These are phyloP conservation scores for Rubroboletus satanas DNA, from an alignment of 768 basidiomycete genomes.

Conservation along the genomic window DNA sequence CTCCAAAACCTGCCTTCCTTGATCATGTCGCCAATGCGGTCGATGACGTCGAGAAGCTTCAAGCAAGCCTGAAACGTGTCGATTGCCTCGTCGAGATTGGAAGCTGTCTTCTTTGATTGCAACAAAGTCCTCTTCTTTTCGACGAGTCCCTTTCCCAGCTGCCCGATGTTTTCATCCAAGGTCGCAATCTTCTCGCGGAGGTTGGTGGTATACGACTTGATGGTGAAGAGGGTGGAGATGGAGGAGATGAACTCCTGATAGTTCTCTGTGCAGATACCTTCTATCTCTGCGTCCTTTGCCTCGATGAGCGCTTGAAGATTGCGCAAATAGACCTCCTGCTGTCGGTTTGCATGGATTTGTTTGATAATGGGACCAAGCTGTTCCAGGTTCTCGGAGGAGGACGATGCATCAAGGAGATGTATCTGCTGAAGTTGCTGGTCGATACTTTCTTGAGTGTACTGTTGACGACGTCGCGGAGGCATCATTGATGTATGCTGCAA, in stretches of 20 bases:
- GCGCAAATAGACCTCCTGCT: slow-evolving; percentile 86
- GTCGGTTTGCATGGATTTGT: slow-evolving; percentile 82
- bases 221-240: slow-evolving; percentile 92
- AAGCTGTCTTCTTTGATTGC: slow-evolving; percentile 88
- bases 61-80: slow-evolving; percentile 93
- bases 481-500: slow-evolving; percentile 35
- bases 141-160: slow-evolving; percentile 81
- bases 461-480: slow-evolving; percentile 70
- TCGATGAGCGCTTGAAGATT: slow-evolving; percentile 85
- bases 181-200: slow-evolving; percentile 89
- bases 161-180: slow-evolving; percentile 82
- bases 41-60: slow-evolving; percentile 87
- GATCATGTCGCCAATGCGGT: slow-evolving; percentile 91
- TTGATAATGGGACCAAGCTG: slow-evolving; percentile 94
- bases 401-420: slow-evolving; percentile 81
- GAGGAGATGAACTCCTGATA: slow-evolving; percentile 98
- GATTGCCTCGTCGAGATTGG: slow-evolving; percentile 94
- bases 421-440: slow-evolving; percentile 91
- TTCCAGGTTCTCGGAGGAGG: slow-evolving; percentile 90
- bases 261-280: slow-evolving; percentile 92
- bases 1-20: slow-evolving; percentile 94
- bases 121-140: slow-evolving; percentile 91
- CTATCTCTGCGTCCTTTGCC: slow-evolving; percentile 94
- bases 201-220: slow-evolving; percentile 94
- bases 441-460: slow-evolving; percentile 78